Evolutionary conservation across 352 stramenopile species (phyloP), one percentile per base, ranked within the genome.

Genomic region (Globisporangium recalcitrans): DNA sequence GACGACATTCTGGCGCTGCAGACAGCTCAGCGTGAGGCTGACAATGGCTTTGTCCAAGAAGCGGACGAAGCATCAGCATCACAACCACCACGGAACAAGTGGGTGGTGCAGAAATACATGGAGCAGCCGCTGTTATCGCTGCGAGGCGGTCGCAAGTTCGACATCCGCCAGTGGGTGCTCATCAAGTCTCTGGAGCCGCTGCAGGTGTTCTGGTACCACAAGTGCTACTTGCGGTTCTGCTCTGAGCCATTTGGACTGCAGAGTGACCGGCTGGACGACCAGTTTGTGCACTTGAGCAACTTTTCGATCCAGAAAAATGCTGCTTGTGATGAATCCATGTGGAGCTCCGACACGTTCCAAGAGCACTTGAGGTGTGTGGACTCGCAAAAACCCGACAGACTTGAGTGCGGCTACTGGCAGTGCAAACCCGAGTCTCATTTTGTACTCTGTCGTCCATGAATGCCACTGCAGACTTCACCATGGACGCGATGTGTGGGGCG

Each of bases 31-130:
- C 62, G 7, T 24, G 32, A 19, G 3, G 44, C 19, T n/a, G n/a
- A n/a, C n/a, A n/a, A n/a, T n/a, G n/a, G n/a, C n/a, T n/a, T n/a
- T n/a, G n/a, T n/a, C n/a, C n/a, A n/a, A n/a, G n/a, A n/a, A n/a
- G n/a, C n/a, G n/a, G n/a, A n/a, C n/a, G 1, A 16, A n/a, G 49
- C n/a, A 60, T 21, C 24, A 55, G 13, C 7, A 63, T 10, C 27
- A 56, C n/a, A 54, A 6, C 13, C 11, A 24, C 26, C 26, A 13
- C 21, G 38, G 51, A 57, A 29, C 48, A 54, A 71, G 29, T 88
- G 84, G 74, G 70, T 96, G 19, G 80, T 94, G 13, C 88, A 96
- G 63, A 93, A 95, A 65, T 96, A 96, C 58, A 74, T 96, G 16
- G 86, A 96, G 58, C 74, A 76, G 9, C 88, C 87, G 26, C 62